phyloP scores from a whole-genome alignment of 2,329 filamentous ascomycete species.

The Penicillium brevicompactum region DNA sequence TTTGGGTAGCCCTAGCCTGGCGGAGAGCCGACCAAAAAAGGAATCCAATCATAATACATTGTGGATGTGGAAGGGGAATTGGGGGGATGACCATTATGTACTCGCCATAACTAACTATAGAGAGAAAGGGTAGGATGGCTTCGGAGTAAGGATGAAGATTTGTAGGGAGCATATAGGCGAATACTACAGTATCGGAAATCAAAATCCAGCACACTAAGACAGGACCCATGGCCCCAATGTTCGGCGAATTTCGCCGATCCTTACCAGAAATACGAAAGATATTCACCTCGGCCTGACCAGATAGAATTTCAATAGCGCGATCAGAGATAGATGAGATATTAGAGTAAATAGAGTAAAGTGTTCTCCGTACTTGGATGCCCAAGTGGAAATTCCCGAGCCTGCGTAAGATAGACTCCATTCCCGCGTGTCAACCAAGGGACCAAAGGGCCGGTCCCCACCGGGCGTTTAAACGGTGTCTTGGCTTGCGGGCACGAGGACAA shows the following conservation, averaged over 20 bases:
- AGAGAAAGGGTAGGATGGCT: too few species aligned
- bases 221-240: not conserved
- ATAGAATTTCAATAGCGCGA: not conserved
- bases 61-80: not conserved
- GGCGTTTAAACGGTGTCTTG: conserved; percentile 24
- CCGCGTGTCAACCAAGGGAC: conserved; percentile 22
- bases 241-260: conserved; percentile 1
- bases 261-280: not conserved
- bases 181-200: not conserved
- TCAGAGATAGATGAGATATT: not conserved
- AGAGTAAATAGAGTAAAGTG: not conserved
- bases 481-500: conserved; percentile 15
- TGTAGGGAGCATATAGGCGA: too few species aligned
- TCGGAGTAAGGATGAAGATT: too few species aligned
- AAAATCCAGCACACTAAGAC: not conserved
- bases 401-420: conserved; percentile 26
- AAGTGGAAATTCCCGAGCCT: not conserved
- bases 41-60: too few species aligned
- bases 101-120: too few species aligned
- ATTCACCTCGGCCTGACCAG: not conserved
- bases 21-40: not conserved
- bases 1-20: not conserved
- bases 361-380: not conserved
- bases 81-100: not conserved
- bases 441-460: conserved; percentile 15